Percentiles rank a stretch among this genome's conserved stretches.
Conservation (phyloP, 768 basidiomycete species). For the Boletus tomentosulus region DNA sequence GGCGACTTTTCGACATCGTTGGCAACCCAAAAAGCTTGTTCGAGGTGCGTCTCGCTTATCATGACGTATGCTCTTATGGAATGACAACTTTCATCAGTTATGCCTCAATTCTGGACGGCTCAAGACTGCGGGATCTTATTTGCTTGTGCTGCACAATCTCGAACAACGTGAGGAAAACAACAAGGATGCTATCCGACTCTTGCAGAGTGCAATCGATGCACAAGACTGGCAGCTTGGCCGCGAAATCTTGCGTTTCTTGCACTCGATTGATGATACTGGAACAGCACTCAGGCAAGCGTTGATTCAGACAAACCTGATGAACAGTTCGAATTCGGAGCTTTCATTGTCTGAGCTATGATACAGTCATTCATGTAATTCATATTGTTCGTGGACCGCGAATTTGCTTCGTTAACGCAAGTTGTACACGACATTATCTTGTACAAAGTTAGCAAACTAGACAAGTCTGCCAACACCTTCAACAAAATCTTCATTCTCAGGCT, state of each 20-base stretch:
- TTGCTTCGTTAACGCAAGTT: not conserved
- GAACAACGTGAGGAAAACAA: constrained; percentile 81
- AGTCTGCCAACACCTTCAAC: too few relatives aligned
- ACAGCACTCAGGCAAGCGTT: constrained; percentile 61
- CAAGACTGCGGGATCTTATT: constrained; percentile 88
- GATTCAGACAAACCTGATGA: constrained; percentile 42
- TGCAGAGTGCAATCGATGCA: constrained; percentile 68
- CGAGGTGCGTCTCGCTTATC: constrained; percentile 53
- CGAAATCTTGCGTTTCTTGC: constrained; percentile 88
- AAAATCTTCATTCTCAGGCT: too few relatives aligned
- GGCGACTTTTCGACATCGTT: constrained; percentile 80
- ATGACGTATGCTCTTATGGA: not conserved
- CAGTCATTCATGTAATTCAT: not conserved
- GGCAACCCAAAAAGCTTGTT: constrained; percentile 89
- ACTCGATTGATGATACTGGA: constrained; percentile 88
- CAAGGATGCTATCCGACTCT: constrained; percentile 74
- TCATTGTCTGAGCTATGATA: not conserved
- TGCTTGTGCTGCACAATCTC: constrained; percentile 89
- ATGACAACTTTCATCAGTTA: constrained; percentile 43
- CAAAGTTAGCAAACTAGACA: not conserved
- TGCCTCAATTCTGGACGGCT: constrained; percentile 70
- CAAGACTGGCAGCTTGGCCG: constrained; percentile 90
- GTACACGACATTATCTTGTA: not conserved
- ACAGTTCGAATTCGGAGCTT: constrained; percentile 2
- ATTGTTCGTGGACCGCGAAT: not conserved